Conservation (phyloP, 331 rosid species). For the Stylosanthes scabra region DNA sequence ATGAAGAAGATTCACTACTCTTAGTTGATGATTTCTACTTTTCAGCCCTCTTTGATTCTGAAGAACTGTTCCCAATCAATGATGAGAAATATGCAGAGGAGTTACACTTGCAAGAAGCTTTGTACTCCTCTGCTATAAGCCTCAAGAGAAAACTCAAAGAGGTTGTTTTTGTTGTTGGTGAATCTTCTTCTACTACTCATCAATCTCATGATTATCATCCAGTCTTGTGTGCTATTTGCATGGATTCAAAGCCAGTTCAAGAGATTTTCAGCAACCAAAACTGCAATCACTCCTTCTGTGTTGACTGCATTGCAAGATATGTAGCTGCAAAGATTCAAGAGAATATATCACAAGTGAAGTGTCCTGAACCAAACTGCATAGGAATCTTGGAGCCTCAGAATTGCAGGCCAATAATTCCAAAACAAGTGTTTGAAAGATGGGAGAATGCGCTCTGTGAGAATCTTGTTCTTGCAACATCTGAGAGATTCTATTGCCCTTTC, state of each 20-base stretch:
- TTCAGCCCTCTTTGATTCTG: slow-evolving; percentile 45
- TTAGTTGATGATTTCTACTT: slow-evolving; percentile 62
- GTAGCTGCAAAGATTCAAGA: slow-evolving; percentile 56
- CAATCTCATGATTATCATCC: neutral
- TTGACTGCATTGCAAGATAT: slow-evolving; percentile 46
- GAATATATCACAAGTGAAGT: slow-evolving; percentile 47
- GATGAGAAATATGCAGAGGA: slow-evolving; percentile 58
- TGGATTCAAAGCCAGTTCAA: slow-evolving; percentile 44
- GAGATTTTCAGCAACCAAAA: slow-evolving; percentile 52
- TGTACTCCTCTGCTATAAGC: slow-evolving; percentile 43
- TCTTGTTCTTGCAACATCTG: slow-evolving; percentile 37
- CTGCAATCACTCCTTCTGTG: slow-evolving; percentile 59
- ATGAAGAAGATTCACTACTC: neutral
- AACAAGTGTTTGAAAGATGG: slow-evolving; percentile 68
- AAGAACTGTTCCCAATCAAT: slow-evolving; percentile 50
- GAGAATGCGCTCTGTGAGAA: slow-evolving; percentile 55
- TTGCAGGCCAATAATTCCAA: slow-evolving; percentile 48
- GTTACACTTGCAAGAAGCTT: slow-evolving; percentile 54
- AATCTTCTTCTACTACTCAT: slow-evolving; percentile 36
- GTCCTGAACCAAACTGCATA: slow-evolving; percentile 63
- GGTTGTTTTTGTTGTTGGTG: neutral
- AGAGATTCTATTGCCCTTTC: slow-evolving; percentile 64
- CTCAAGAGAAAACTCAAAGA: no score
- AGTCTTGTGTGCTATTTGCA: slow-evolving; percentile 58
- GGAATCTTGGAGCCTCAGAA: slow-evolving; percentile 49